Conservation (phyloP, 2,329 filamentous ascomycete species). For the Penicillium sp. region DNA sequence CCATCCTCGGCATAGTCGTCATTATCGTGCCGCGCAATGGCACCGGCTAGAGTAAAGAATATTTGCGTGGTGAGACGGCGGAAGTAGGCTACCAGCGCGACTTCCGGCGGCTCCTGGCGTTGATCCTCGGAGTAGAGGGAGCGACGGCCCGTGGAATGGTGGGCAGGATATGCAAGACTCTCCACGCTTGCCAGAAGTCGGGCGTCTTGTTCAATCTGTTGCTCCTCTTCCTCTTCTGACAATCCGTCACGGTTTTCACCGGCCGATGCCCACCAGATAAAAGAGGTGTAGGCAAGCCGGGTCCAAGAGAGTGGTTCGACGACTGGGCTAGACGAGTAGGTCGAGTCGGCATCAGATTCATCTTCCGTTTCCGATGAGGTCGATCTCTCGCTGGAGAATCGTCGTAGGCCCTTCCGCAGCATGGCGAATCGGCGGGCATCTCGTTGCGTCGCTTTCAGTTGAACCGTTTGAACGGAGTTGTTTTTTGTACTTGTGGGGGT, state of each 20-base stretch:
- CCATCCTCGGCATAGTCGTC: slow-evolving; percentile 24
- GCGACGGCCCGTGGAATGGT: slow-evolving; percentile 26
- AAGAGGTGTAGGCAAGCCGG: slow-evolving; percentile 58
- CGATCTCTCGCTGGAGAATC: slow-evolving; percentile 24
- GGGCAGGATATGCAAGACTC: slow-evolving; percentile 29
- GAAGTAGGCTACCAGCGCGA: slow-evolving; percentile 51
- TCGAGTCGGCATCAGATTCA: slow-evolving; percentile 41
- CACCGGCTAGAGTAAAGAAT: slow-evolving; percentile 45
- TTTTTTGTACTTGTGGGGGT: slow-evolving; percentile 56
- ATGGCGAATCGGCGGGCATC: slow-evolving; percentile 77
- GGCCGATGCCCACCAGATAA: slow-evolving; percentile 67
- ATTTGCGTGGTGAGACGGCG: slow-evolving; percentile 48
- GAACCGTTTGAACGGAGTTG: slow-evolving; percentile 26
- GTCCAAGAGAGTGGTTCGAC: slow-evolving; percentile 60
- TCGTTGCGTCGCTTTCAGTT: slow-evolving; percentile 80
- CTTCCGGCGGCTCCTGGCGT: slow-evolving; percentile 42
- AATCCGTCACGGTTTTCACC: slow-evolving; percentile 57
- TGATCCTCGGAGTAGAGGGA: slow-evolving; percentile 28
- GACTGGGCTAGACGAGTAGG: slow-evolving; percentile 44
- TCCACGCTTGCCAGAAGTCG: slow-evolving; percentile 40
- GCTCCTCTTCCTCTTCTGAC: slow-evolving; percentile 53
- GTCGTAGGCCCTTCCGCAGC: slow-evolving; percentile 61
- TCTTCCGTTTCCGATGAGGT: slow-evolving; percentile 28
- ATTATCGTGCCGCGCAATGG: slow-evolving; percentile 43
- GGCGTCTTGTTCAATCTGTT: slow-evolving; percentile 45